These are phyloP conservation scores for Alternaria ethzedia DNA, from an alignment of 2,329 filamentous ascomycete genomes.

Conservation along the genomic window DNA sequence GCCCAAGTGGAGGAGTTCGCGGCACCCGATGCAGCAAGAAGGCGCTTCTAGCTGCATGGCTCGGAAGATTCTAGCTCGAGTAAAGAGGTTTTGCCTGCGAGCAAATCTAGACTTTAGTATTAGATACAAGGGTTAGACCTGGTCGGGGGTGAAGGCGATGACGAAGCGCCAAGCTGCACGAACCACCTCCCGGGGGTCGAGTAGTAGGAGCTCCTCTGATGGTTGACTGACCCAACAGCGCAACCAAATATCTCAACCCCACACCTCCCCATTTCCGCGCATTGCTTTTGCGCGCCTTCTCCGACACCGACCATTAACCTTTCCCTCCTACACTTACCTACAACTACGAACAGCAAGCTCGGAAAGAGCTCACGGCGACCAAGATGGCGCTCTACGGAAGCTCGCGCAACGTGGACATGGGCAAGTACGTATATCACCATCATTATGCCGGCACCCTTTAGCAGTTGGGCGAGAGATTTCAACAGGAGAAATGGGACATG, in stretches of 20 bases:
- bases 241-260: slow-evolving; percentile 7
- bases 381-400: slow-evolving; percentile 51
- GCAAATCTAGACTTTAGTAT: background rate
- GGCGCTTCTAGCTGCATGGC: slow-evolving; percentile 3
- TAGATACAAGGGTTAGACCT: background rate
- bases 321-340: slow-evolving; percentile 6
- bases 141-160: slow-evolving; percentile 30
- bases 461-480: background rate
- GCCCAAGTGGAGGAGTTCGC: slow-evolving; percentile 1
- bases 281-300: slow-evolving; percentile 17
- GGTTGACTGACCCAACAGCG: slow-evolving; percentile 9
- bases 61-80: background rate
- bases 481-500: background rate
- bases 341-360: slow-evolving; percentile 13
- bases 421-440: slow-evolving; percentile 57
- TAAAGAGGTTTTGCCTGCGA: background rate
- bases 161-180: slow-evolving; percentile 32
- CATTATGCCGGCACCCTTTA: background rate
- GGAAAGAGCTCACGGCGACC: slow-evolving; percentile 27
- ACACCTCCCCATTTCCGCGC: slow-evolving; percentile 8
- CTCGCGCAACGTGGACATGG: slow-evolving; percentile 65
- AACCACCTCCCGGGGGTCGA: slow-evolving; percentile 27
- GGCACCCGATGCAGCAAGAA: background rate
- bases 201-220: slow-evolving; percentile 23
- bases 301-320: background rate